Evolutionary conservation across 306 rosid genomes (phyloP), one percentile per base, ranked within the genome.

Genomic region (Prunus dulcis): DNA sequence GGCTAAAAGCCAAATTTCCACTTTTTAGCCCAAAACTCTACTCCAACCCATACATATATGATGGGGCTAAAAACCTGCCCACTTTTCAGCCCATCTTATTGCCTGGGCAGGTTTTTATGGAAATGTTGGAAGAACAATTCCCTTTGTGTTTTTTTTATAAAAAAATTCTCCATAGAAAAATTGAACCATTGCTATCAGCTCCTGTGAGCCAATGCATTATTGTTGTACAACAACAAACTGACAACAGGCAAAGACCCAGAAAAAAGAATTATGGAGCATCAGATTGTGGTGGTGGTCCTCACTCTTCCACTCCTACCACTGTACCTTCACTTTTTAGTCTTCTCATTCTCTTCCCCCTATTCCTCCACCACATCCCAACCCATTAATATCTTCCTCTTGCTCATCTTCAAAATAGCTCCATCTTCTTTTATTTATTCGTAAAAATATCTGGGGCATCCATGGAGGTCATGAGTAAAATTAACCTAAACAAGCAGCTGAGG

Each of bases 241-340:
- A 72, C 71, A 62, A 67, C 3, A 76, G 15, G 67, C 11, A 28
- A 58, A 12, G 19, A 51, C 69, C n/a, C 41, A 27, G 32, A 15
- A 8, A 38, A 61, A 68, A 34, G 80, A 78, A 74, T 22, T 27
- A 71, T 76, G 83, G 56, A 77, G 78, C 73, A 34, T 34, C 41
- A 77, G 71, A 30, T 25, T 43, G 51, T 46, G 81, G 89, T 46
- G 81, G 89, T 82, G 90, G 88, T 86, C 95, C 96, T 81, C 77
- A 67, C 69, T 60, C 60, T 15, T 60, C 43, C 62, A 9, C 86
- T 76, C 81, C 17, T 43, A 5, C 34, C 32, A 15, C 30, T 2
- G 58, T 56, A 50, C 30, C 52, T 74, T 68, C 30, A 19, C 72
- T 49, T 79, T 30, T 9, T 46, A 22, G 25, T 52, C 27, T 55